Percentiles rank a stretch among this genome's conserved stretches.
Conservation (phyloP, 1,284 basidiomycete species). For the Ustilago curta region DNA sequence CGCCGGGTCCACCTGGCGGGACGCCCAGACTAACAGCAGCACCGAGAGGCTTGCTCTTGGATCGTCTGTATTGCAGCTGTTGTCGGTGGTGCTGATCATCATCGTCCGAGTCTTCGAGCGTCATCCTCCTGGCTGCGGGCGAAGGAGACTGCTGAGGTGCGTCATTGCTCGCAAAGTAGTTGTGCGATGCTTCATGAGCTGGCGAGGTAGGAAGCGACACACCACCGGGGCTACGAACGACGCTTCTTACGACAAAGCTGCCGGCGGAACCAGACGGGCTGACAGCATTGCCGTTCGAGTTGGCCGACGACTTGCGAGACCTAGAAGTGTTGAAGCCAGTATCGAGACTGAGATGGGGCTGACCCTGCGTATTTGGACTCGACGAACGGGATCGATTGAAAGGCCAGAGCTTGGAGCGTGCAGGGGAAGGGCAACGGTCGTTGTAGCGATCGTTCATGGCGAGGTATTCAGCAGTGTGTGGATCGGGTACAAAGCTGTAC, state of each 20-base stretch:
- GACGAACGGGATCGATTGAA: conserved; percentile 56
- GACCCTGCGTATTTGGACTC: conserved; percentile 35
- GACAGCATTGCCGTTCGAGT: conserved; percentile 15
- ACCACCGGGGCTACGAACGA: conserved; percentile 57
- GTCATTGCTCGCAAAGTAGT: conserved; percentile 5
- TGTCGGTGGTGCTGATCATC: conserved; percentile 15
- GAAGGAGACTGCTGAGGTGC: conserved; percentile 19
- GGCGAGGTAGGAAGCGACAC: conserved; percentile 45
- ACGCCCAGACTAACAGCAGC: conserved; percentile 48
- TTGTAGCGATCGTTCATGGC: conserved; percentile 23
- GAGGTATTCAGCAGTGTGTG: conserved; percentile 30
- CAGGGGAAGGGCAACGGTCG: conserved; percentile 32
- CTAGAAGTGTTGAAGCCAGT: conserved; percentile 26
- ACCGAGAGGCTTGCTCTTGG: conserved; percentile 45
- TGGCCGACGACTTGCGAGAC: conserved; percentile 37
- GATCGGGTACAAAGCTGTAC: conserved; percentile 36
- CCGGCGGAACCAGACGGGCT: conserved; percentile 30
- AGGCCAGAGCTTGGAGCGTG: conserved; percentile 43
- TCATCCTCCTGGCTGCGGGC: conserved; percentile 31
- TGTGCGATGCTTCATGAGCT: conserved; percentile 7
- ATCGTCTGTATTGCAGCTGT: conserved; percentile 40
- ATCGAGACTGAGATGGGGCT: conserved; percentile 19
- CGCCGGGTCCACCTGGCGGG: conserved; percentile 61
- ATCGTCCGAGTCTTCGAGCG: conserved; percentile 43
- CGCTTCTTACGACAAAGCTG: conserved; percentile 60